Evolutionary conservation across 2,329 filamentous ascomycete genomes (phyloP), one percentile per base, ranked within the genome.

Genomic region (Fusarium drepaniforme): DNA sequence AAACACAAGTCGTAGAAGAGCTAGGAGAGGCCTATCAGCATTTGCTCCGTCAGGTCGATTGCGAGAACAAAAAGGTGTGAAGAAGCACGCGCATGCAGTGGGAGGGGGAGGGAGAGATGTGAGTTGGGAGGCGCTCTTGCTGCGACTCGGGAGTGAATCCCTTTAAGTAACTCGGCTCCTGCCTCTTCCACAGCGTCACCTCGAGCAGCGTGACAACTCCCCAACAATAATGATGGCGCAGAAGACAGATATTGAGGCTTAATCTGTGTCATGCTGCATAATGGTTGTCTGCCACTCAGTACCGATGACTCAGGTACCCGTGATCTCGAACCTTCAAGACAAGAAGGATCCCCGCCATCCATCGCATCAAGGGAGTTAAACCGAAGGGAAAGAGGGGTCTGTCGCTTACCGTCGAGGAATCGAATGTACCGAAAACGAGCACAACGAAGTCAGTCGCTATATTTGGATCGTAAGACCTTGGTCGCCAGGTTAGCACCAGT

Each of bases 391-490:
- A 57, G 38, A 57, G 40, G 35, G 13, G 16, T 37, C 40, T 25
- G 58, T 5, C 25, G 40, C 77, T 77, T 78, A 79, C 77, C 68
- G 74, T 75, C 51, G 67, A 68, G 64, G 56, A 74, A 77, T 70
- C 64, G 66, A 75, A 62, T 74, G 60, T 66, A 70, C 66, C 70
- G 67, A 73, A 65, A 73, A 72, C 68, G 61, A 77, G 72, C 70
- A 78, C 74, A 78, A 79, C 77, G 66, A 76, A 78, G 67, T 71
- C 68, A 77, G 75, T 79, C 71, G 72, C 77, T 73, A 75, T 73
- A 76, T 74, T 67, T 72, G 69, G 63, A 75, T 80, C 74, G 71
- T 67, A 66, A 75, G 74, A 77, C 75, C 77, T 79, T 35, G 3
- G 59, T 18, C 33, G 9, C n/a, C 46, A 3, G 35, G 66, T 78